phyloP scores from a whole-genome alignment of 2,329 filamentous ascomycete genomes.

The Monosporascus sp. region DNA sequence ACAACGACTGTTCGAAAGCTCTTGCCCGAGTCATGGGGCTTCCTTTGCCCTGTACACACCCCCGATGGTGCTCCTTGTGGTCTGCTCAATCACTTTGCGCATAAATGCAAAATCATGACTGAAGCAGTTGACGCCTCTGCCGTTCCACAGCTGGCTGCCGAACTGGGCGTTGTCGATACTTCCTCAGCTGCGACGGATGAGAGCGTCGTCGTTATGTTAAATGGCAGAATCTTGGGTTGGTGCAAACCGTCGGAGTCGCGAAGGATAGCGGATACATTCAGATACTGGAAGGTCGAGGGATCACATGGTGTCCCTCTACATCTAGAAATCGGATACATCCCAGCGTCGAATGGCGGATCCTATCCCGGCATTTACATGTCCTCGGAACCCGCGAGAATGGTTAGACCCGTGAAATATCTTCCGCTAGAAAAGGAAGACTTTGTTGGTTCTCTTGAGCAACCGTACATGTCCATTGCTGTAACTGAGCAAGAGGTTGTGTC shows the following conservation, averaged over 20 bases:
- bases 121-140: conserved; percentile 67
- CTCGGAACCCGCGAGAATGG: conserved; percentile 79
- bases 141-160: conserved; percentile 67
- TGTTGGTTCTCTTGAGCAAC: conserved; percentile 91
- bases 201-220: conserved; percentile 83
- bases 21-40: conserved; percentile 95
- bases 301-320: conserved; percentile 73
- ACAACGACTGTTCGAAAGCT: conserved; percentile 96
- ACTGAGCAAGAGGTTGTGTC: conserved; percentile 81
- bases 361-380: conserved; percentile 96
- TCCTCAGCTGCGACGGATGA: conserved; percentile 78
- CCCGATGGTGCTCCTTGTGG: conserved; percentile 95
- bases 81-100: conserved; percentile 87
- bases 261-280: conserved; percentile 77
- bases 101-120: conserved; percentile 90
- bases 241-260: conserved; percentile 80
- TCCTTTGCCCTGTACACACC: conserved; percentile 94
- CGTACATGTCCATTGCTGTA: conserved; percentile 96
- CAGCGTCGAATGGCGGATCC: conserved; percentile 82
- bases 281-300: conserved; percentile 94
- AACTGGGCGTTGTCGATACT: conserved; percentile 71
- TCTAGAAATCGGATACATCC: conserved; percentile 89
- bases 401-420: conserved; percentile 87
- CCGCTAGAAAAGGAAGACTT: conserved; percentile 81
- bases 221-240: conserved; percentile 86